A percentile compares a stretch with the other conserved stretches of the same genome.
Evolutionary conservation across 441 rosid species (phyloP).

Genomic region (Syzygium syzygioides): DNA sequence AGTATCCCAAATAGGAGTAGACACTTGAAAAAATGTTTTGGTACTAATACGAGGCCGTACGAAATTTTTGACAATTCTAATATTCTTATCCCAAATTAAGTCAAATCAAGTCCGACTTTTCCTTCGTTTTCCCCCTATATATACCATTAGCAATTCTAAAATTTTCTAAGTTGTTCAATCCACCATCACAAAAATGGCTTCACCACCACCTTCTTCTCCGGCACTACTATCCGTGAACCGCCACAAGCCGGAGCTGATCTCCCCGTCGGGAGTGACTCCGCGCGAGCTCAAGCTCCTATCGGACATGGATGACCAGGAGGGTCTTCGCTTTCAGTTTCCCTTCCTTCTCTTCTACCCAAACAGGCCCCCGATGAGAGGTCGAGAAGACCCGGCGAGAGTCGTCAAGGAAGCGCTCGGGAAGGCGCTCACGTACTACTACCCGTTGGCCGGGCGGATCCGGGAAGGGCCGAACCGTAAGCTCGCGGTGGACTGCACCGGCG

Average conservation of each 20-base stretch:
- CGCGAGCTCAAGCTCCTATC: background rate
- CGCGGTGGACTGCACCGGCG: background rate
- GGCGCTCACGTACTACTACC: background rate
- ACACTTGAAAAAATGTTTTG: too few species aligned
- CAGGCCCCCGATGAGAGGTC: background rate
- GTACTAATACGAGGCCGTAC: too few species aligned
- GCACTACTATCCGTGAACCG: background rate
- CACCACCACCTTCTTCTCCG: background rate
- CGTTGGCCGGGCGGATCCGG: background rate
- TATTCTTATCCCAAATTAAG: background rate
- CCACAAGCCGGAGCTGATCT: background rate
- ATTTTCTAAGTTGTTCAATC: background rate
- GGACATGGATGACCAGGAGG: background rate
- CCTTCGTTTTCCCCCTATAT: background rate
- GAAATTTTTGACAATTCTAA: too few species aligned
- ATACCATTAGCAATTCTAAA: background rate
- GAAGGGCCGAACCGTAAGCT: background rate
- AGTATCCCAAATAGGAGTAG: too few species aligned
- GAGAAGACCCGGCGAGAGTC: background rate
- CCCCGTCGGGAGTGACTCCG: background rate
- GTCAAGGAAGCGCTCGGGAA: background rate
- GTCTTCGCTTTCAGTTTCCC: background rate
- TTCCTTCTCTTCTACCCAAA: background rate
- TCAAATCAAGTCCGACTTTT: background rate
- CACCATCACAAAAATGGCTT: background rate